Percentiles rank a stretch among this genome's conserved stretches.
Conservation (phyloP, 2,329 filamentous ascomycete species). For the Colletotrichum truncatum region DNA sequence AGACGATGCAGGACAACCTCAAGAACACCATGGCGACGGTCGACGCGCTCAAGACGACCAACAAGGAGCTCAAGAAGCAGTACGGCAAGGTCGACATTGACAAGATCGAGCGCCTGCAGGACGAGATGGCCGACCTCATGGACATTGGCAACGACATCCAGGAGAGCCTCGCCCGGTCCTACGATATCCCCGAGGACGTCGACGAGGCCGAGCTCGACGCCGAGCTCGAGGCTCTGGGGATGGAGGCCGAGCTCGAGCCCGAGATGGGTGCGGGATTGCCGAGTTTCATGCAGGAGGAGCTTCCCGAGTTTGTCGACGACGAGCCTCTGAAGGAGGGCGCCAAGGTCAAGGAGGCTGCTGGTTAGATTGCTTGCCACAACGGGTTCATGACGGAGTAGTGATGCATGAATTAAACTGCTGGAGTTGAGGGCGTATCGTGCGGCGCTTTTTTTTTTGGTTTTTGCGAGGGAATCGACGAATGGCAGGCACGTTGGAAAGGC, state of each 20-base stretch:
- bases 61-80: constrained; percentile 90
- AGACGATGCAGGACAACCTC: constrained; percentile 98
- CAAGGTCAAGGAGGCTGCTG: constrained; percentile 84
- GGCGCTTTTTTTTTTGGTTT: too few relatives aligned
- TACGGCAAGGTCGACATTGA: constrained; percentile 98
- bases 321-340: constrained; percentile 76
- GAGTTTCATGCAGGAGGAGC: constrained; percentile 89
- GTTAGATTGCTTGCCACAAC: constrained; percentile 9
- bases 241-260: constrained; percentile 90
- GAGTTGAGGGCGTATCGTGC: neutral
- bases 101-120: constrained; percentile 96
- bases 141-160: constrained; percentile 99
- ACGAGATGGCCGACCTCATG: constrained; percentile 98
- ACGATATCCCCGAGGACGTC: constrained; percentile 96
- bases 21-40: constrained; percentile 99
- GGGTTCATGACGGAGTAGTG: neutral
- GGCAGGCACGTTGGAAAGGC: neutral
- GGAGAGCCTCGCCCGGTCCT: constrained; percentile 88
- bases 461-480: too few relatives aligned
- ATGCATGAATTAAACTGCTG: too few relatives aligned
- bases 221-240: constrained; percentile 91
- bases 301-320: constrained; percentile 92
- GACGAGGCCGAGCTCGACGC: constrained; percentile 97
- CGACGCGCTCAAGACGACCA: constrained; percentile 96
- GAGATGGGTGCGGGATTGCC: constrained; percentile 72